Conservation (phyloP, 1,139 yeast genomes). For the Scheffersomyces parashehatae region DNA sequence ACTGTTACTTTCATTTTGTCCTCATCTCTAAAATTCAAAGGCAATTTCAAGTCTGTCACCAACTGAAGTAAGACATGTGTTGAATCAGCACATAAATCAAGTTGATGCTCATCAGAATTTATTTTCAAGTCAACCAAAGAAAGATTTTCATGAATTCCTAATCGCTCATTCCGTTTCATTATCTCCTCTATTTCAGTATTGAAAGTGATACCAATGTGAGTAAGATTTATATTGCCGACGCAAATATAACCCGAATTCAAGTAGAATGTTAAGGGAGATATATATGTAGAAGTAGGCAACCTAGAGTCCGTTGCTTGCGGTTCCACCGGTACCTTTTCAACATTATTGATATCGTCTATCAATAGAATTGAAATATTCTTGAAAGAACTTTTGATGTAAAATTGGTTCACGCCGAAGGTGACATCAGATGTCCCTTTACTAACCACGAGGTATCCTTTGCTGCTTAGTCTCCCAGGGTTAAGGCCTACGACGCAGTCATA, state of each 20-base stretch:
- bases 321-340: constrained; percentile 19
- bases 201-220: constrained; percentile 43
- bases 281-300: constrained; percentile 7
- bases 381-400: constrained; percentile 44
- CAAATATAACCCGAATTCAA: constrained; percentile 41
- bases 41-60: constrained; percentile 70
- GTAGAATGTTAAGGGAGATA: constrained; percentile 11
- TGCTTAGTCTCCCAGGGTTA: constrained; percentile 56
- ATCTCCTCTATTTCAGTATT: constrained; percentile 26
- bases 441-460: constrained; percentile 53
- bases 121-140: constrained; percentile 46
- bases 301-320: constrained; percentile 10
- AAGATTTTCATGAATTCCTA: constrained; percentile 21
- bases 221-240: constrained; percentile 44
- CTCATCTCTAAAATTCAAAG: constrained; percentile 56
- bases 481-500: constrained; percentile 57
- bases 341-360: constrained; percentile 54
- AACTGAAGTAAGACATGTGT: constrained; percentile 68
- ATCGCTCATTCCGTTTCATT: constrained; percentile 17
- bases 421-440: constrained; percentile 56
- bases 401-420: constrained; percentile 30
- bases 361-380: constrained; percentile 48
- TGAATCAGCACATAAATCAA: constrained; percentile 84
- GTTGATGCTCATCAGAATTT: constrained; percentile 47
- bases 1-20: constrained; percentile 51